Base-by-base conservation (phyloP, 495 filamentous ascomycete species). In the Penicillium riverlandense region DNA sequence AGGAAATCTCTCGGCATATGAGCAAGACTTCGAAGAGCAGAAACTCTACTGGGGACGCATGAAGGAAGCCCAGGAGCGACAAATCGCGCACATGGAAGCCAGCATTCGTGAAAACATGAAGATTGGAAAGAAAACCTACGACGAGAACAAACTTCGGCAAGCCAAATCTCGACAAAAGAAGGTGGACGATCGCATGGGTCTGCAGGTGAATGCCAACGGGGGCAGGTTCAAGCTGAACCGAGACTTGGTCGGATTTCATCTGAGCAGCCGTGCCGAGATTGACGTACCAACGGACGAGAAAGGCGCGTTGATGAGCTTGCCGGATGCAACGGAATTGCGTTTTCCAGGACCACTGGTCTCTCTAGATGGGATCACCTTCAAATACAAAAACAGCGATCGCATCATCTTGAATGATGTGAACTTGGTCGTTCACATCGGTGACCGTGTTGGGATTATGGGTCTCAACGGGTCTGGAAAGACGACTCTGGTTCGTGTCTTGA, bases 101-200 rank as follows among this genome's bases (percentile, higher is more conserved):
- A 85, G 80, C 6, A 84, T 92, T 48, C 69, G 69, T n/a, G 73
- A 81, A 22, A 84, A 80, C 47, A 71, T 86, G 55, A 78, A 79
- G 47, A 69, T 77, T 4, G 86, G 83, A 14, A 85, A 82, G 59
- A 76, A 78, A 35, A 79, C 77, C 12, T 83, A 85, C 31, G 86
- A 91, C 51, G 81, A 87, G 40, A 90, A 88, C 53, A 87, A 86
- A 55, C 69, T 91, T 14, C 78, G 83, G 15, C 81, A 86, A 65
- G 87, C 86, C 13, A 86, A 85, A 41, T 83, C 78, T 2, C 72
- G 86, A 7, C 85, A 88, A 57, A 90, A 88, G 63, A 87, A 85
- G 53, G 71, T 94, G 8, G 86, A 90, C 44, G 80, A 91, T 40
- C 71, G 86, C 33, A 81, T 79, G 80, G 88, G 86, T 4, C 61